Percentiles rank a stretch among this genome's conserved stretches.
Evolutionary conservation across 768 basidiomycete genomes (phyloP).

Genomic region (Lanmaoa rubissima): DNA sequence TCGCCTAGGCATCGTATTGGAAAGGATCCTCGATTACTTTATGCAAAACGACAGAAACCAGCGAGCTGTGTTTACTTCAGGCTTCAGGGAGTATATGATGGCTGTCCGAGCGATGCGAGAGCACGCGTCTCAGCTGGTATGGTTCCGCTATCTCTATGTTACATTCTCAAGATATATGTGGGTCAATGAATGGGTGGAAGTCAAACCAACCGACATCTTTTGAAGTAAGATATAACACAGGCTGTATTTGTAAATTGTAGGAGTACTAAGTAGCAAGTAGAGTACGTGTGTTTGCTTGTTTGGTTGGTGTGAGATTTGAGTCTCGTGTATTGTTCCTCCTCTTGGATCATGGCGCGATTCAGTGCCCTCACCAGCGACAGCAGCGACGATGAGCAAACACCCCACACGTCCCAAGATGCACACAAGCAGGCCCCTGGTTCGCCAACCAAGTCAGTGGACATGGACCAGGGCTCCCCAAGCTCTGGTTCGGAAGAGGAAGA

Average conservation of each 20-base stretch:
- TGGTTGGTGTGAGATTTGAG: conserved; percentile 21
- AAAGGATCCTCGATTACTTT: conserved; percentile 4
- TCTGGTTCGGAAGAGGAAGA: conserved; percentile 30
- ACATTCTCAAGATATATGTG: conserved; percentile 87
- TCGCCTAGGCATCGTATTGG: conserved; percentile 42
- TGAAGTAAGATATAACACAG: not conserved
- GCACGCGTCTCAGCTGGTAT: conserved; percentile 76
- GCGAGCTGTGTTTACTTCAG: conserved; percentile 51
- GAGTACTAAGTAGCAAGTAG: no score
- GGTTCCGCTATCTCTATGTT: conserved; percentile 89
- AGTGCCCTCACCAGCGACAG: conserved; percentile 60
- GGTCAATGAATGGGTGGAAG: conserved; percentile 79
- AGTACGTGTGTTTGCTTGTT: conserved; percentile 27
- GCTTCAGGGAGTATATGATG: conserved; percentile 50
- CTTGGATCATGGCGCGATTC: conserved; percentile 60
- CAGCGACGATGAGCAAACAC: conserved; percentile 49
- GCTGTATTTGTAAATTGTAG: not conserved
- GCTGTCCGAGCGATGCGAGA: conserved; percentile 67
- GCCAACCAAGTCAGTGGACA: conserved; percentile 26
- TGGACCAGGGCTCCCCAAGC: conserved; percentile 31
- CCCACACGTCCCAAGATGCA: conserved; percentile 30
- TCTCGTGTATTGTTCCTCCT: conserved; percentile 19
- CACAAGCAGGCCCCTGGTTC: conserved; percentile 13
- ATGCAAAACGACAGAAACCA: not conserved
- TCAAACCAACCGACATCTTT: conserved; percentile 23